These are phyloP conservation scores for Talaromyces marneffei DNA, from an alignment of 2,329 filamentous ascomycete species.

Conservation along the genomic window DNA sequence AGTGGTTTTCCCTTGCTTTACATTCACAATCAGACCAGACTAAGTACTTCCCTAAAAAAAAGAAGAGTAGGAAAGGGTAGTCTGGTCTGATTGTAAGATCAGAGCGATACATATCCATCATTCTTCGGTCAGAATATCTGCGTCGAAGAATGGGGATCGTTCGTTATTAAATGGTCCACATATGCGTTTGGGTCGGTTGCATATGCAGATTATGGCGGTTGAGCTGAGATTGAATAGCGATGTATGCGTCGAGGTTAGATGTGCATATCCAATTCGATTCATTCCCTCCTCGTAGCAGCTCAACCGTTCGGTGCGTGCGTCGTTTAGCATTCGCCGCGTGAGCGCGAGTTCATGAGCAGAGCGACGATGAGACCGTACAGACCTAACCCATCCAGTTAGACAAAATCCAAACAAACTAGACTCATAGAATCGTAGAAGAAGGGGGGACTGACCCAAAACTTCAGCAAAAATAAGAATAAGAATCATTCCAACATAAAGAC, in stretches of 20 bases:
- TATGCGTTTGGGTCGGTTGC: neutral
- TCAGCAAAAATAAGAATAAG: conserved; percentile 99
- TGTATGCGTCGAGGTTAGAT: neutral
- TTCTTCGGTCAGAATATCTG: neutral
- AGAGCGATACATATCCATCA: neutral
- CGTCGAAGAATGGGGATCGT: neutral
- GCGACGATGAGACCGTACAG: conserved; percentile 98
- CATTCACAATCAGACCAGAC: neutral
- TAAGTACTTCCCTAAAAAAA: neutral
- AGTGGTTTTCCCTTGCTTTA: neutral
- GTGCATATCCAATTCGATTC: neutral
- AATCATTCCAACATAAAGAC: conserved; percentile 94
- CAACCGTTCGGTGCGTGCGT: neutral
- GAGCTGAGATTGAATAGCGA: neutral
- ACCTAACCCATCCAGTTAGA: conserved; percentile 52
- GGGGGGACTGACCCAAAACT: conserved; percentile 71
- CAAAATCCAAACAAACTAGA: neutral
- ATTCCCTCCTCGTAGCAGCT: neutral
- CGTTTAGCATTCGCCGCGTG: conserved; percentile 58
- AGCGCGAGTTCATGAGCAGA: conserved; percentile 98
- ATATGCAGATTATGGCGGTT: neutral
- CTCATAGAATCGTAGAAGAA: neutral
- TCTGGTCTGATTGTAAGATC: neutral
- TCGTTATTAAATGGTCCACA: neutral
- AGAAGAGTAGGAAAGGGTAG: neutral